These are phyloP conservation scores for Cladosporium sp. DNA, from an alignment of 2,329 filamentous ascomycete species.

Conservation along the genomic window DNA sequence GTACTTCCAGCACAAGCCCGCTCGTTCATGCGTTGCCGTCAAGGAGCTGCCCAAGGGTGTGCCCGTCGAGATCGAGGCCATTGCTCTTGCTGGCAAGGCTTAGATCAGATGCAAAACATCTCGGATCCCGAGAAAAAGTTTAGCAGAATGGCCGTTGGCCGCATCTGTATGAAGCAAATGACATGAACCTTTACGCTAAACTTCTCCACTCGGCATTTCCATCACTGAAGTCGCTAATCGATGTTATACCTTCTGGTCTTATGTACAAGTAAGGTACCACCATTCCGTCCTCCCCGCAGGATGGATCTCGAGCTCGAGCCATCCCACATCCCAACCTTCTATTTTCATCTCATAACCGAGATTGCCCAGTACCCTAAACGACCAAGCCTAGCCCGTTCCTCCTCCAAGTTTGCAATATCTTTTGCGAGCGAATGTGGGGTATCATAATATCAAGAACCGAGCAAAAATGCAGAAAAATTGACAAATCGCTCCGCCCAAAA, in stretches of 20 bases:
- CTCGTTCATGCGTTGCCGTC: conserved; percentile 85
- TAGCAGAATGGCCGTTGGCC: background rate
- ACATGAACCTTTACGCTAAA: background rate
- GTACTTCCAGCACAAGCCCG: conserved; percentile 77
- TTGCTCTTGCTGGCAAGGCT: conserved; percentile 52
- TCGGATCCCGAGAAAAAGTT: background rate
- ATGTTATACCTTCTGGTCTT: too few relatives aligned
- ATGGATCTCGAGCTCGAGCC: too few relatives aligned
- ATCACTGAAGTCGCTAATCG: too few relatives aligned
- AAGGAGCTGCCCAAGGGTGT: conserved; percentile 84
- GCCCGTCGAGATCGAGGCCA: conserved; percentile 85
- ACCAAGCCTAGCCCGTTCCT: too few relatives aligned
- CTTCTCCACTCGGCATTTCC: background rate
- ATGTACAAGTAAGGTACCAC: too few relatives aligned
- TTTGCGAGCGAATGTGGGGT: conserved; percentile 21
- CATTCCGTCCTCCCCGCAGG: too few relatives aligned
- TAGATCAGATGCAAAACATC: background rate
- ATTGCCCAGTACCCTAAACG: background rate
- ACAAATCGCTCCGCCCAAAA: background rate
- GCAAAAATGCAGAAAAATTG: background rate
- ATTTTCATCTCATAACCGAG: background rate
- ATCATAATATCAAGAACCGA: conserved; percentile 14
- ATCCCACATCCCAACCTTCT: background rate
- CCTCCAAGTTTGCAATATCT: too few relatives aligned
- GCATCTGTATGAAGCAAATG: background rate